Evolutionary conservation across 768 basidiomycete species (phyloP).

Genomic region (Tricholoma sp.): DNA sequence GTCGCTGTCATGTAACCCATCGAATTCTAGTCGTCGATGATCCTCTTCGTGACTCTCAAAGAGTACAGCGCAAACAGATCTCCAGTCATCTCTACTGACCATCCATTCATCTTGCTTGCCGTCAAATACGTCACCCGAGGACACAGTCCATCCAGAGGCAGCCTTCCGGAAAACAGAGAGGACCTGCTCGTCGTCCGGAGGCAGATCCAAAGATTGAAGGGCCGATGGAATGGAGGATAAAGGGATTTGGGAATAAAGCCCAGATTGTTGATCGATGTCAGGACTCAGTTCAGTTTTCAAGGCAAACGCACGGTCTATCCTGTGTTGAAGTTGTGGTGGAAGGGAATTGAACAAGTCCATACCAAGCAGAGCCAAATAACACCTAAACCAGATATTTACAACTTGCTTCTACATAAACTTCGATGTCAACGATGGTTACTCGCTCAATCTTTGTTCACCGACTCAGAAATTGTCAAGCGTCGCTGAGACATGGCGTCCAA

Average conservation of each 20-base stretch:
- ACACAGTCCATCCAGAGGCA: slow-evolving; percentile 60
- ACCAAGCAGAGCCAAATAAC: slow-evolving; percentile 3
- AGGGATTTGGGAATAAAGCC: slow-evolving; percentile 35
- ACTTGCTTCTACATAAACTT: too few species aligned
- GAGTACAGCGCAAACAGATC: slow-evolving; percentile 73
- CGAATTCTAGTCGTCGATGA: slow-evolving; percentile 20
- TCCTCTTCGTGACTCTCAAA: slow-evolving; percentile 40
- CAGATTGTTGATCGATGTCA: slow-evolving; percentile 10
- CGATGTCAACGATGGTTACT: too few species aligned
- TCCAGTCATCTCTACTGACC: slow-evolving; percentile 70
- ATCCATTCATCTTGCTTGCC: slow-evolving; percentile 21
- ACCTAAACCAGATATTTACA: too few species aligned
- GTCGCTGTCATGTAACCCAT: slow-evolving; percentile 13
- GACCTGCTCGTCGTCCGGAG: slow-evolving; percentile 69
- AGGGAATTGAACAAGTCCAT: slow-evolving; percentile 32
- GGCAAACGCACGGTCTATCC: slow-evolving; percentile 53
- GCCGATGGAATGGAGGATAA: slow-evolving; percentile 56
- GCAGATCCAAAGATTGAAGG: slow-evolving; percentile 58
- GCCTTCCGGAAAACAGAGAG: slow-evolving; percentile 72
- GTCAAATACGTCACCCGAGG: slow-evolving; percentile 13
- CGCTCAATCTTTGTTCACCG: slow-evolving; percentile 9
- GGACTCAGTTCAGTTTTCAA: slow-evolving; percentile 4
- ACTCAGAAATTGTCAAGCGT: slow-evolving; percentile 5
- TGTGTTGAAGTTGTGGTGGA: slow-evolving; percentile 33
- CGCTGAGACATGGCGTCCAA: background rate